These are phyloP conservation scores for Ophiosphaerella korrae DNA, from an alignment of 2,329 filamentous ascomycete genomes.

Conservation along the genomic window DNA sequence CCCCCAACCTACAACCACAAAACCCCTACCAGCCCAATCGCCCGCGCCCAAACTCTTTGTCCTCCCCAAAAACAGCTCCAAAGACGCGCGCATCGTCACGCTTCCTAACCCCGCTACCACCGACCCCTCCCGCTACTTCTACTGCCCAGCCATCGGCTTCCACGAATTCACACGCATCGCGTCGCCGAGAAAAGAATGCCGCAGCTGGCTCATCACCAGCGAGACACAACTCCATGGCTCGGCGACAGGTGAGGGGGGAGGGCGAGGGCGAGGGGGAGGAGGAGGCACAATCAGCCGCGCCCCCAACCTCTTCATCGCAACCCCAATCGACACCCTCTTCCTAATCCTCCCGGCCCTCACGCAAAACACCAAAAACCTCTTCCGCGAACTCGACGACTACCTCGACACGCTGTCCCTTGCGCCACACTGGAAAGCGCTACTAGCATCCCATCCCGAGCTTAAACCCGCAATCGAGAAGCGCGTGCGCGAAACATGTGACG, in stretches of 20 bases:
- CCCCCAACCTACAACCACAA: conserved; percentile 21
- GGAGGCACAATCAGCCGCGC: conserved; percentile 65
- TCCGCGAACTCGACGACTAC: conserved; percentile 73
- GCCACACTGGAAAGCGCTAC: conserved; percentile 63
- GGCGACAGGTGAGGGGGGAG: conserved; percentile 1
- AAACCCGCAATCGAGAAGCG: conserved; percentile 63
- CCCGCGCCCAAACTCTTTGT: conserved; percentile 60
- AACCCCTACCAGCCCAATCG: conserved; percentile 46
- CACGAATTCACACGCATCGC: conserved; percentile 66
- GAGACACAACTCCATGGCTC: conserved; percentile 9
- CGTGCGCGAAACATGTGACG: conserved; percentile 76
- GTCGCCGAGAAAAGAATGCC: conserved; percentile 55
- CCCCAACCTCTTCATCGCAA: conserved; percentile 81
- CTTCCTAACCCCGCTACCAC: conserved; percentile 60
- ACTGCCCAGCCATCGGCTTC: conserved; percentile 63
- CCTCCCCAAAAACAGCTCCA: conserved; percentile 59
- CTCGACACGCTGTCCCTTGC: conserved; percentile 66
- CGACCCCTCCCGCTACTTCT: conserved; percentile 59
- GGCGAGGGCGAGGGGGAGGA: conserved; percentile 12
- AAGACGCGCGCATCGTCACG: conserved; percentile 60
- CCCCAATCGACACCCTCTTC: conserved; percentile 83
- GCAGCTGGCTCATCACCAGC: conserved; percentile 60
- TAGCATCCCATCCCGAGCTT: conserved; percentile 51
- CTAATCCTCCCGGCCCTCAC: conserved; percentile 75
- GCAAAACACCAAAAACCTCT: conserved; percentile 64